Conservation (phyloP, 106 monocot genomes). For the Apostasia ramifera region DNA sequence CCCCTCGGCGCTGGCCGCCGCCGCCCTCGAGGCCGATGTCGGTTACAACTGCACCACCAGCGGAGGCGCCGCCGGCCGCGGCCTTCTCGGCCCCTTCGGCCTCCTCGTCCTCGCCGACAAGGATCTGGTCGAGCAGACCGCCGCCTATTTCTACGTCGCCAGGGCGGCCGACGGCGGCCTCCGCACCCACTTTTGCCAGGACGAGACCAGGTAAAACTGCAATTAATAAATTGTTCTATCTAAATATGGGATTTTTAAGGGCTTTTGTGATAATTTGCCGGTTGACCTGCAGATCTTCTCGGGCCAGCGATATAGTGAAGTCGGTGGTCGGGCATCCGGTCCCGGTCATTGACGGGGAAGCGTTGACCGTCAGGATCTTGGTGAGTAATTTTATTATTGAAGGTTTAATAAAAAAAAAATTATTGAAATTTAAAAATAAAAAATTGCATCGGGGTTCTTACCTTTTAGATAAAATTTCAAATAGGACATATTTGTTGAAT, state of each 20-base stretch:
- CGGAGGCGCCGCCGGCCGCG: conserved; percentile 32
- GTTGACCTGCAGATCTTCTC: conserved; percentile 49
- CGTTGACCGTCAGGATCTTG: conserved; percentile 53
- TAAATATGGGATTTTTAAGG: too few relatives aligned
- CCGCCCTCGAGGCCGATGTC: conserved; percentile 26
- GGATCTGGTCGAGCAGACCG: conserved; percentile 38
- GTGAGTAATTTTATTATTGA: conserved; percentile 3
- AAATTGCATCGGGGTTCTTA: too few relatives aligned
- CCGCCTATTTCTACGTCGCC: conserved; percentile 54
- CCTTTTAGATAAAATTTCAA: too few relatives aligned
- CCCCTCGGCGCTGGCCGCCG: conserved; percentile 5
- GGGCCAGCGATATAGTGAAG: conserved; percentile 56
- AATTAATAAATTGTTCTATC: neutral
- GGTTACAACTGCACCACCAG: conserved; percentile 62
- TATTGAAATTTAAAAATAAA: too few relatives aligned
- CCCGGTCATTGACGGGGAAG: conserved; percentile 69
- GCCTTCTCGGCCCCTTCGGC: conserved; percentile 55
- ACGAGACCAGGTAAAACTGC: conserved; percentile 31
- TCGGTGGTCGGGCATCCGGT: conserved; percentile 54
- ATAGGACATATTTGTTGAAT: too few relatives aligned
- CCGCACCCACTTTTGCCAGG: conserved; percentile 60
- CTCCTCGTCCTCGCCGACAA: conserved; percentile 49
- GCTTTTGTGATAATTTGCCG: neutral
- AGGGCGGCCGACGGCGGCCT: conserved; percentile 23
- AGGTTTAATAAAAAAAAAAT: too few relatives aligned